Base-by-base conservation (phyloP, 768 basidiomycete species). In the Candolleomyces aberdarensis region DNA sequence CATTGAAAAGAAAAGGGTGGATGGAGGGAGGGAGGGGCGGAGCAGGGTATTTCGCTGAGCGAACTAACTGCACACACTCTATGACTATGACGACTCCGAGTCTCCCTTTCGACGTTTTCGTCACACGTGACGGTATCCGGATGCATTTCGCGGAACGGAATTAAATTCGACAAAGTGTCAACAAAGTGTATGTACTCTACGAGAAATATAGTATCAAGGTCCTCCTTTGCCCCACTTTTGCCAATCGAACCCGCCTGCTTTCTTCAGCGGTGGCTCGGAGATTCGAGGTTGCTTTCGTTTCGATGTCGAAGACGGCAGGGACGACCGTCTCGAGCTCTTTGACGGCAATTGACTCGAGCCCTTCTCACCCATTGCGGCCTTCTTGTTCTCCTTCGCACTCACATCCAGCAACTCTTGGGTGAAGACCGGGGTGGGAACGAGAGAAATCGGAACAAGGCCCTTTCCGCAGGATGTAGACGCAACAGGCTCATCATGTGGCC, bases 401-500 rank as follows among this genome's bases (percentile, higher is more conserved):
- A 22, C 48, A 17, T 60, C 44, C 15, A 65, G 39, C 20, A 62
- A 26, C 5, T 59, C 60, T 44, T 60, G 65, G 41, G 62, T 65
- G 52, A 63, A 58, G 32, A 56, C 44, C 8, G 65, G 62, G 17
- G 56, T 36, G 15, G 31, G 60, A 3, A 65, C 60, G 17, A 54
- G 22, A 11, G 64, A 65, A 31, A 65, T 63, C 11, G 65, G 65
- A 8, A 41, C 48, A 17, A 63, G 56, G 13, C 47, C 11, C 36
- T 58, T 60, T 40, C 46, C 54, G 14, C 43, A 22, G 11, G 29
- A 15, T n/a, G n/a, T 22, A 32, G 58, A n/a, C 43, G 20, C 17
- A 19, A 20, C 15, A 15, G 36, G 29, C 26, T 26, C 26, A 26
- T 26, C 26, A 26, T 26, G 26, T 26, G 26, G 26, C 26, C 26